A percentile compares a stretch with the other conserved stretches of the same genome.
These are phyloP conservation scores for Moesziomyces aphidis DNA, from an alignment of 1,284 basidiomycete species.

Conservation along the genomic window DNA sequence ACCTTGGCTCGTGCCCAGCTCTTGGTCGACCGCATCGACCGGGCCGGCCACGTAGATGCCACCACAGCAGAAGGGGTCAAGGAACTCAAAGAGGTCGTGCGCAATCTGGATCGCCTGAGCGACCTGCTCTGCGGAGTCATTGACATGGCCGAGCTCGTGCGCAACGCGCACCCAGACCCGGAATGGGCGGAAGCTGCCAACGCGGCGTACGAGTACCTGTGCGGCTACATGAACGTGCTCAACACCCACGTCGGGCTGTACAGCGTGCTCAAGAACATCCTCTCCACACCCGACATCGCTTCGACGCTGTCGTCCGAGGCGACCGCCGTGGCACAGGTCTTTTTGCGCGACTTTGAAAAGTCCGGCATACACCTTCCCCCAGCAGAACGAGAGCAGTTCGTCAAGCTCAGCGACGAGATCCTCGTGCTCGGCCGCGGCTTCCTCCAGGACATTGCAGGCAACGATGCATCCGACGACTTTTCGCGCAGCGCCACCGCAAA, in stretches of 20 bases:
- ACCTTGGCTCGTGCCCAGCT: conserved; percentile 63
- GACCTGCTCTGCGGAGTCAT: conserved; percentile 96
- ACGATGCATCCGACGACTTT: conserved; percentile 47
- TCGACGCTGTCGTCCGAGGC: conserved; percentile 66
- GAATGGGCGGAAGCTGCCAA: conserved; percentile 87
- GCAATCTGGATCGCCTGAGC: conserved; percentile 83
- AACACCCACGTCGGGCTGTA: conserved; percentile 96
- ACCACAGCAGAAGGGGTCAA: conserved; percentile 19
- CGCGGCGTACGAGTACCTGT: conserved; percentile 87
- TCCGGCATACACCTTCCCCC: conserved; percentile 92
- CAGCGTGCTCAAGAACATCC: conserved; percentile 66
- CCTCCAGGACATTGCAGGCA: conserved; percentile 71
- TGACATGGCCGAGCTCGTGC: conserved; percentile 91
- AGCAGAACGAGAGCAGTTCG: conserved; percentile 81
- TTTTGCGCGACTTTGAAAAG: conserved; percentile 96
- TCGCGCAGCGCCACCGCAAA: conserved; percentile 33
- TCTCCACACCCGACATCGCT: conserved; percentile 63
- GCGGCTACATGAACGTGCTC: conserved; percentile 96
- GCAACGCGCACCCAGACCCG: conserved; percentile 90
- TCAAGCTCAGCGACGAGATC: conserved; percentile 90
- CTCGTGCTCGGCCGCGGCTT: conserved; percentile 89
- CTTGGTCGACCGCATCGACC: conserved; percentile 61
- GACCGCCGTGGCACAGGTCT: conserved; percentile 82
- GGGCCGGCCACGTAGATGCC: conserved; percentile 35
- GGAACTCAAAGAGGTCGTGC: conserved; percentile 58